Evolutionary conservation across 768 basidiomycete species (phyloP).

Genomic region (Tylopilus sp.): DNA sequence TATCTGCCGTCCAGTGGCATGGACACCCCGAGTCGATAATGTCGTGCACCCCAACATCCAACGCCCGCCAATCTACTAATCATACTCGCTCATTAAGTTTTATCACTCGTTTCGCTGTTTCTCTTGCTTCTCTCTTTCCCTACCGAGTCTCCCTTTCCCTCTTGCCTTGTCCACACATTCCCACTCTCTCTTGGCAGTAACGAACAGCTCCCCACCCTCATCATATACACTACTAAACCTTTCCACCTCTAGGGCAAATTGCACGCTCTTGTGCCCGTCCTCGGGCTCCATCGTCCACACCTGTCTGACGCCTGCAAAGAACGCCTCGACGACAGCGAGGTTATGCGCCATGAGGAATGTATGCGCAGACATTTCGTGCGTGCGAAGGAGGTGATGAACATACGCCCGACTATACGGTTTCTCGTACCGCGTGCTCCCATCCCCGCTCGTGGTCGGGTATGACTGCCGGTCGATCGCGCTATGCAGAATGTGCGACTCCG

Average conservation of each 20-base stretch:
- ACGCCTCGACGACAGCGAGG: constrained; percentile 58
- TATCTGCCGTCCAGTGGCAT: no score
- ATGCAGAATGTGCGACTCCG: constrained; percentile 43
- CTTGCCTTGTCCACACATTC: constrained; percentile 62
- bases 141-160: constrained; percentile 70
- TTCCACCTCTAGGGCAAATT: constrained; percentile 45
- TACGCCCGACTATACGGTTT: constrained; percentile 56
- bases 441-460: constrained; percentile 1
- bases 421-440: constrained; percentile 13
- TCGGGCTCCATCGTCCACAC: constrained; percentile 17
- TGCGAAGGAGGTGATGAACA: constrained; percentile 79
- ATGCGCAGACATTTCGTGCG: constrained; percentile 90
- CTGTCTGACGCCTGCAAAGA: constrained; percentile 57
- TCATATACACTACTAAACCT: constrained; percentile 54
- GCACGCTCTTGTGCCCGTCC: not conserved
- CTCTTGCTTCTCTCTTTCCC: constrained; percentile 51
- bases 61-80: not conserved
- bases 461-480: constrained; percentile 39
- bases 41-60: not conserved
- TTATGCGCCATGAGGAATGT: constrained; percentile 75
- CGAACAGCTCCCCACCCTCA: constrained; percentile 41
- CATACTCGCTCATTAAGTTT: not conserved
- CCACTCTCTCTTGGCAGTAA: constrained; percentile 56
- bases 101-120: not conserved
- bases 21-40: not conserved